Base-by-base conservation (phyloP, 768 basidiomycete species). In the Mycena indigotica region DNA sequence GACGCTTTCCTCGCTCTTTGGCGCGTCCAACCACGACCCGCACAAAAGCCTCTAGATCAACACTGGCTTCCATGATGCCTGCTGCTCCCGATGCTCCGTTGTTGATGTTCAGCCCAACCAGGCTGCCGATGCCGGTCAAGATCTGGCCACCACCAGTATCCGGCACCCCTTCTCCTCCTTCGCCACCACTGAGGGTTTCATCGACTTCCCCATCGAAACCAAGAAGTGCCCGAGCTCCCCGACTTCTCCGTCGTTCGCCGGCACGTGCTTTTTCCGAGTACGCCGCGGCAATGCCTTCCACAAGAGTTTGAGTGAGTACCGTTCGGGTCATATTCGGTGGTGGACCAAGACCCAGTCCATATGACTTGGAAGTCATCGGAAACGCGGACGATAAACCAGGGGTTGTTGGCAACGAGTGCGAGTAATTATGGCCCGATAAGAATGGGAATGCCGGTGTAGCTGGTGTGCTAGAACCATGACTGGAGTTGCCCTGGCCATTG, bases 191-290 rank as follows among this genome's bases (percentile, higher is more conserved):
- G 30, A 62, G 68, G 4, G 67, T 66, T 17, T 71, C 72, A 38
- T 71, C 70, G 39, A 59, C 70, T 3, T 67, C 70, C 1, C 68
- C 70, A 28, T 69, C 68, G 24, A 66, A 55, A 40, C 53, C 41
- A 63, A 49, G 58, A 62, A 55, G 82, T 60, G 85, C 77, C 35
- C 89, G 74, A 39, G 81, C 84, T 16, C 84, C 80, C 46, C 86
- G 82, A 16, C 87, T 84, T 54, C 82, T 84, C 52, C 86, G 83
- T 12, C 80, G 75, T 57, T 87, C 85, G 21, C 78, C 72, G 51
- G 72, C 70, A 45, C 77, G 74, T 30, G 70, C 65, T 56, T 76
- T 80, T 58, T 73, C 74, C 28, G 83, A 81, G 66, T 86, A 84
- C 5, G 81, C 75, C 0, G 72, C 50, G 39, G 74, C 67, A 50